Conservation (phyloP, 2,329 filamentous ascomycete species). For the Ambrosiella beaveri region DNA sequence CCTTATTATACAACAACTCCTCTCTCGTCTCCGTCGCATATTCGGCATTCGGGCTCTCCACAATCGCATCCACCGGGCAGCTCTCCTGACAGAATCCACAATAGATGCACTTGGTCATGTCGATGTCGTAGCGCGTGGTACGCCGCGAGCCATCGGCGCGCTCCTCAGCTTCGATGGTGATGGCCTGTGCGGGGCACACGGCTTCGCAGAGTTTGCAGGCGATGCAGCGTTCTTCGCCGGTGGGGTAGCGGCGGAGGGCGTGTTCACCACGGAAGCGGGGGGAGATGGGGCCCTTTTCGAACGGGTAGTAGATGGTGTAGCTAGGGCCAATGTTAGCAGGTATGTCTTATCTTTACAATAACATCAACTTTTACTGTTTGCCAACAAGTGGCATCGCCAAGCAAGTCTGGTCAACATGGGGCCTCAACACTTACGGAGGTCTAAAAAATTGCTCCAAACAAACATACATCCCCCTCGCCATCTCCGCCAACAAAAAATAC, state of each 20-base stretch:
- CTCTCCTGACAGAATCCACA: conserved; percentile 98
- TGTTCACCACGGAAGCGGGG: conserved; percentile 97
- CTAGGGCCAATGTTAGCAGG: conserved; percentile 27
- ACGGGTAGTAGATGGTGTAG: conserved; percentile 97
- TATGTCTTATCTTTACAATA: neutral
- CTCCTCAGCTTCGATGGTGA: conserved; percentile 98
- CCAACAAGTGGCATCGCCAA: neutral
- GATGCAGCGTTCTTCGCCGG: conserved; percentile 96
- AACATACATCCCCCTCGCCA: conserved; percentile 95
- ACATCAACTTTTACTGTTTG: neutral
- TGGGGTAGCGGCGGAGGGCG: conserved; percentile 86
- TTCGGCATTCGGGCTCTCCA: conserved; percentile 46
- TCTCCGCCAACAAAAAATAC: conserved; percentile 91
- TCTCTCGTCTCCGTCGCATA: conserved; percentile 57
- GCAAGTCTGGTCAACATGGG: neutral
- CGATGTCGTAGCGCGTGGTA: conserved; percentile 95
- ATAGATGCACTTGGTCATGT: conserved; percentile 99
- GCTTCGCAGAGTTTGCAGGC: conserved; percentile 99
- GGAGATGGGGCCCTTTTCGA: conserved; percentile 97
- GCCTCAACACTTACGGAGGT: conserved; percentile 58
- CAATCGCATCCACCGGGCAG: conserved; percentile 88
- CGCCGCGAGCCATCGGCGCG: conserved; percentile 86
- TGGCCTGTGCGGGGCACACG: conserved; percentile 91
- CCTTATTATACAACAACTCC: conserved; percentile 94
- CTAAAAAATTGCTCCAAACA: conserved; percentile 96